Evolutionary conservation across 164 flowering plant species (phyloP), one percentile per base, ranked within the genome.

Genomic region (Litsea cubeba): DNA sequence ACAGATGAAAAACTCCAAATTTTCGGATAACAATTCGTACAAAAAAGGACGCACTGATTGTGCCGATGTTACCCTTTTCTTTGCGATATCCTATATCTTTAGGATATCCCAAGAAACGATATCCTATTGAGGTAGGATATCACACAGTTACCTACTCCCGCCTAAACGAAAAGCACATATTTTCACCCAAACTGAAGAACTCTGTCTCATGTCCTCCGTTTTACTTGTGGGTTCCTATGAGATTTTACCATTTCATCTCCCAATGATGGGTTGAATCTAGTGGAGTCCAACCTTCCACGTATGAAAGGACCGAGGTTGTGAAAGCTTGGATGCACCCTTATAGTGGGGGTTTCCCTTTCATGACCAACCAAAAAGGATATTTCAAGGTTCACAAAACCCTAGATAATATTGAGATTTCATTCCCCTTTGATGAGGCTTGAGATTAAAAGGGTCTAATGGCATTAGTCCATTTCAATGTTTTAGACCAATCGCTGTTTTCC

Each of bases 231-330:
- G 30, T 28, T 28, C 4, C 30, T 28, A 28, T 28, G 30, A 5
- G 30, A 28, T 28, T 28, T 3, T 28, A 28, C 30, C 30, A 28
- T 28, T 28, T 28, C 30, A 28, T 28, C 30, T 28, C 30, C 79
- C 84, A 84, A 88, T 86, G 81, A 88, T 87, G 87, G 86, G 74
- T 65, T 72, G 71, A 78, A 80, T 79, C 80, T 74, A 83, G 91
- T 84, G 90, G 86, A 79, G 72, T 62, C 67, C 83, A 73, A 82
- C 90, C 88, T 90, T 89, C 83, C 91, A 90, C 91, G 83, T 82
- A 70, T 76, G 78, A 85, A 51, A 17, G 68, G 73, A 62, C 68
- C 75, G 51, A 76, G 81, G 80, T 83, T 84, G 74, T 51, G 75
- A 82, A 82, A 51, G 76, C 78, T 76, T 67, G 72, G 74, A 78